Conservation (phyloP, 768 basidiomycete species). For the Amanita brunnescens region DNA sequence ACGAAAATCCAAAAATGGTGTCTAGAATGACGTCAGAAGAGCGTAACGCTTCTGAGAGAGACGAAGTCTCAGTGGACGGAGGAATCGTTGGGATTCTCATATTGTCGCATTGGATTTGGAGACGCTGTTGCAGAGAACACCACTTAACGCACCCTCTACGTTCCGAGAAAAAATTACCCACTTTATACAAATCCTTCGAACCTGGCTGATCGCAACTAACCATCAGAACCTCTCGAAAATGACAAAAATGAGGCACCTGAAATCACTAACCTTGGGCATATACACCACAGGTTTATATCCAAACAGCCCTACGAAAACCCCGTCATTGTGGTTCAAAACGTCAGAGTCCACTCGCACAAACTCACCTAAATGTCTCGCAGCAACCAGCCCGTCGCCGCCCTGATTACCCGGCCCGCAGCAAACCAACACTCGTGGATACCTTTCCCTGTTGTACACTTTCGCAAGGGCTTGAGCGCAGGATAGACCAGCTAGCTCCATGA, state of each 20-base stretch:
- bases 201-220: constrained; percentile 49
- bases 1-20: constrained; percentile 97
- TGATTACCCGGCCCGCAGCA: constrained; percentile 98
- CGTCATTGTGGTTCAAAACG: no score
- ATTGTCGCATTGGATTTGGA: constrained; percentile 82
- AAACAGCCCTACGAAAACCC: constrained; percentile 60
- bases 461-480: constrained; percentile 87
- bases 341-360: no score
- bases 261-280: constrained; percentile 73
- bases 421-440: constrained; percentile 75
- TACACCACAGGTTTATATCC: constrained; percentile 85
- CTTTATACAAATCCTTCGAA: constrained; percentile 88
- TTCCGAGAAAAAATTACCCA: constrained; percentile 15
- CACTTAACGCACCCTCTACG: neutral
- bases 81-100: constrained; percentile 61
- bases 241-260: neutral
- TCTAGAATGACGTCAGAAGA: constrained; percentile 82
- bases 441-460: constrained; percentile 61
- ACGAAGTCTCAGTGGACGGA: constrained; percentile 29
- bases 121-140: constrained; percentile 36
- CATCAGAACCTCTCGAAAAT: constrained; percentile 5
- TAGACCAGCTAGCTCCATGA: constrained; percentile 95
- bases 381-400: constrained; percentile 94
- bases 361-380: constrained; percentile 75
- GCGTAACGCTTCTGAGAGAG: constrained; percentile 39